Base-by-base conservation (phyloP, 768 basidiomycete species). In the Xanthoconium purpureum region DNA sequence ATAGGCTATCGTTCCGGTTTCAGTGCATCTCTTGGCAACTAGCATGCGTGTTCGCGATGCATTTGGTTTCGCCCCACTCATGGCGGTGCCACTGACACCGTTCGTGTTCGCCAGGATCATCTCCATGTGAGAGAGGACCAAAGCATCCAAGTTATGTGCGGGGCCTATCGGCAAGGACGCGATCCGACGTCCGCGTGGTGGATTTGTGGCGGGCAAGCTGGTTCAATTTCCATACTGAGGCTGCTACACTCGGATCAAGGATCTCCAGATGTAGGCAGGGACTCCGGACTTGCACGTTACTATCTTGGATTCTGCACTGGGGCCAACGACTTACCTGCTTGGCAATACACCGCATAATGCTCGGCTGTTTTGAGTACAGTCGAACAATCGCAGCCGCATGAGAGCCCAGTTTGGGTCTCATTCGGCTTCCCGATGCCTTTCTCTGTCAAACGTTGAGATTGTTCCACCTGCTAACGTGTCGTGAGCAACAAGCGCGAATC, bases 191-290 rank as follows among this genome's bases (percentile, higher is more conserved):
- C 9, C 29, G 17, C 6, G 6, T 35, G 17, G 17, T 39, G 17
- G 17, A 7, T 7, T 44, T 24, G 35, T 44, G 50, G 47, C 47
- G n/a, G 46, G 35, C 29, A 58, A 65, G 24, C 66, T 18, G 46
- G 66, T 53, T 66, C 63, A 46, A 12, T 53, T 62, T 39, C 66
- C 39, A 45, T 28, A 54, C 7, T 28, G 1, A 42, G 50, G 5
- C 13, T 36, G 6, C 12, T 35, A 12, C 33, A 12, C 38, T 33
- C 53, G 47, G 53, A 49, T 38, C 35, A 49, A 38, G 49, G 36
- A 58, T 58, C 47, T 39, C 42, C n/a, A 24, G 24, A 24, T 24
- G 24, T 24, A 24, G 24, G 24, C 24, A 24, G 24, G 2, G 24
- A 24, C 24, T 24, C 24, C 24, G 24, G 24, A 24, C 24, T 24